A percentile compares a stretch with the other conserved stretches of the same genome.
These are phyloP conservation scores for Naematelia aurantialba DNA, from an alignment of 768 basidiomycete species.

Conservation along the genomic window DNA sequence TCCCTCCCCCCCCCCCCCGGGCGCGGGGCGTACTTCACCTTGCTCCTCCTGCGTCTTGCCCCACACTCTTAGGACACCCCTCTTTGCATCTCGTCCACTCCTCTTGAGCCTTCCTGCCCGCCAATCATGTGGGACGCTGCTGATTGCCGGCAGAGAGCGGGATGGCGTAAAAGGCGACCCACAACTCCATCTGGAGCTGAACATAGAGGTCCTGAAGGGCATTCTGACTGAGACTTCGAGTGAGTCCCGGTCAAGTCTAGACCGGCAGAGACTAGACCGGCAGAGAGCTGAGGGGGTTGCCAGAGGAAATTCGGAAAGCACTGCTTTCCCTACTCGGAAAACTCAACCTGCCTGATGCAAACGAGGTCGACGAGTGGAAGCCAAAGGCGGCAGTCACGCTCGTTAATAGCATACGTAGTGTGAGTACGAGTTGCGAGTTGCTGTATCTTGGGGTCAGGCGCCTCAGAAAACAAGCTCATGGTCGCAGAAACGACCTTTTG, in stretches of 20 bases:
- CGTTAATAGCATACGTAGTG: conserved; percentile 58
- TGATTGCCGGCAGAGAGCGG: conserved; percentile 50
- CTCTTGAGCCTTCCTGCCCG: background rate
- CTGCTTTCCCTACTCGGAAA: conserved; percentile 64
- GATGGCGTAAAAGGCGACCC: conserved; percentile 51
- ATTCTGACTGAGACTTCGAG: conserved; percentile 58
- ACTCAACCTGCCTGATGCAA: conserved; percentile 60
- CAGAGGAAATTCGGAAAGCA: conserved; percentile 65
- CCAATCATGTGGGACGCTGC: background rate
- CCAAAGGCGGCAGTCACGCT: conserved; percentile 58
- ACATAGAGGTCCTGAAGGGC: conserved; percentile 58
- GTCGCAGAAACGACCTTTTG: conserved; percentile 59
- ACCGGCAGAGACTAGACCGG: no score
- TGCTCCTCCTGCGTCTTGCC: no score
- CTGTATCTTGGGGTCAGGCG: background rate
- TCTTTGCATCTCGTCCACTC: no score
- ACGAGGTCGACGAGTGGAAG: conserved; percentile 65
- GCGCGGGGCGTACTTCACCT: background rate
- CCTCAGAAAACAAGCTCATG: background rate
- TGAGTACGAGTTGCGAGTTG: background rate
- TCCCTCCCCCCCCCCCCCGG: background rate
- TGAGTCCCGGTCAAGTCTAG: conserved; percentile 52
- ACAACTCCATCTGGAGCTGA: conserved; percentile 60
- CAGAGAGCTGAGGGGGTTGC: no score
- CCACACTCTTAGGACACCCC: no score